Evolutionary conservation across 805 yeast genomes (phyloP).

Genomic region (Phaffomyces thermotolerans): DNA sequence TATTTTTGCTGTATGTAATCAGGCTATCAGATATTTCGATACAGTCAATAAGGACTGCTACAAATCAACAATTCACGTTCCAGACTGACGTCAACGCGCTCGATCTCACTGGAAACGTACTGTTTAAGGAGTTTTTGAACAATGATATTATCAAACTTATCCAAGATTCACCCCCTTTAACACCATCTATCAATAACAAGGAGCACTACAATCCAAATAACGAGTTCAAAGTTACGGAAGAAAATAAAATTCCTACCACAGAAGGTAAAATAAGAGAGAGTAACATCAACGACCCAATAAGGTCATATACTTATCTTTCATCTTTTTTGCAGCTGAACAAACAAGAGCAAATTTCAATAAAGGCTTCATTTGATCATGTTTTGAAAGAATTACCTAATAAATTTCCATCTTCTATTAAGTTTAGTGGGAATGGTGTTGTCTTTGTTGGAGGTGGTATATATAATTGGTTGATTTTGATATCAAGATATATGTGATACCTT

Average conservation of each 20-base stretch:
- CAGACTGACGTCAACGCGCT: too few relatives aligned
- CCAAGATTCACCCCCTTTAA: too few relatives aligned
- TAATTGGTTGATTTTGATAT: constrained; percentile 52
- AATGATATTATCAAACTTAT: too few relatives aligned
- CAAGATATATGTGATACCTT: constrained; percentile 15
- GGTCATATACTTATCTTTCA: constrained; percentile 18
- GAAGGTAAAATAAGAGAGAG: constrained; percentile 21
- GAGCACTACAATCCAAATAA: not conserved
- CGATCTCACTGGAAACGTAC: too few relatives aligned
- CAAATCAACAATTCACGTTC: too few relatives aligned
- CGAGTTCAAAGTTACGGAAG: not conserved
- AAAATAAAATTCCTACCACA: constrained; percentile 16
- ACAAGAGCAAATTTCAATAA: constrained; percentile 11
- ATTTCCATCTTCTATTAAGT: constrained; percentile 30
- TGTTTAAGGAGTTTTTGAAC: too few relatives aligned
- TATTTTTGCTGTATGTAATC: too few relatives aligned
- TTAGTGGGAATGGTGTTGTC: constrained; percentile 54
- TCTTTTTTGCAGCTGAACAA: constrained; percentile 13
- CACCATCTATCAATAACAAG: not conserved
- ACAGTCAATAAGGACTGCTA: too few relatives aligned
- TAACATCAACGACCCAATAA: constrained; percentile 15
- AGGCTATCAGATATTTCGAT: too few relatives aligned
- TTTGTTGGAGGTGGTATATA: constrained; percentile 69
- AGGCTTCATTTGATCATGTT: constrained; percentile 15
- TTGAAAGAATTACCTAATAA: constrained; percentile 30